phyloP scores from a whole-genome alignment of 1,139 yeast genomes.

The Saccharomyces uvarum region DNA sequence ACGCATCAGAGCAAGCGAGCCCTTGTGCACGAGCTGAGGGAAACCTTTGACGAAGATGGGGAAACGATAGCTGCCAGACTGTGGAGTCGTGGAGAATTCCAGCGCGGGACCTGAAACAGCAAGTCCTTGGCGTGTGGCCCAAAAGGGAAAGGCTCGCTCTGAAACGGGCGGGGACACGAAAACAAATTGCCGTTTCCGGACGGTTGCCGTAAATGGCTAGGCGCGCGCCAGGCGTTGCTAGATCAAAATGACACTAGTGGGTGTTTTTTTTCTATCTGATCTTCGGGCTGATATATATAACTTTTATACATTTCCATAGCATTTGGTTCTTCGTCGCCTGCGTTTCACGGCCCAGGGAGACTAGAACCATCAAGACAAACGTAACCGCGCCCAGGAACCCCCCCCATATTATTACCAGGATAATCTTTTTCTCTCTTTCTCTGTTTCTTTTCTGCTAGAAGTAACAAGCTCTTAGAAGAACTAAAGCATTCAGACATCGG shows the following conservation, averaged over 20 bases:
- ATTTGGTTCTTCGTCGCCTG: background rate
- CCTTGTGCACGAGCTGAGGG: conserved; percentile 24
- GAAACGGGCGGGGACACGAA: conserved; percentile 1
- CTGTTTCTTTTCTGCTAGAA: background rate
- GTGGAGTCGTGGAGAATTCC: conserved; percentile 18
- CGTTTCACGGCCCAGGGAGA: background rate
- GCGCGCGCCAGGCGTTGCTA: background rate
- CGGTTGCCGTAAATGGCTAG: background rate
- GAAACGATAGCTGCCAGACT: conserved; percentile 22
- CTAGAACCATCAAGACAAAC: background rate
- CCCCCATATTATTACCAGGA: background rate
- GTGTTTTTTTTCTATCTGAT: background rate
- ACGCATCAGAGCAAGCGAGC: conserved; percentile 19
- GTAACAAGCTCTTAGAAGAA: conserved; percentile 1
- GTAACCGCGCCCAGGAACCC: background rate
- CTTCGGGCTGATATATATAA: conserved; percentile 1
- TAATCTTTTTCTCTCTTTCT: background rate
- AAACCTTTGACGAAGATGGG: conserved; percentile 31
- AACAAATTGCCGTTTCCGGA: background rate
- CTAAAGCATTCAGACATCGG: background rate
- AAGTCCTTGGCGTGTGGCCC: background rate
- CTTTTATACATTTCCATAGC: background rate
- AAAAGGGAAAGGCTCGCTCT: conserved; percentile 1
- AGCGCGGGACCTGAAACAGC: background rate
- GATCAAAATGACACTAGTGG: background rate